Conservation (phyloP, 2,329 filamentous ascomycete species). For the Colletotrichum cereale region DNA sequence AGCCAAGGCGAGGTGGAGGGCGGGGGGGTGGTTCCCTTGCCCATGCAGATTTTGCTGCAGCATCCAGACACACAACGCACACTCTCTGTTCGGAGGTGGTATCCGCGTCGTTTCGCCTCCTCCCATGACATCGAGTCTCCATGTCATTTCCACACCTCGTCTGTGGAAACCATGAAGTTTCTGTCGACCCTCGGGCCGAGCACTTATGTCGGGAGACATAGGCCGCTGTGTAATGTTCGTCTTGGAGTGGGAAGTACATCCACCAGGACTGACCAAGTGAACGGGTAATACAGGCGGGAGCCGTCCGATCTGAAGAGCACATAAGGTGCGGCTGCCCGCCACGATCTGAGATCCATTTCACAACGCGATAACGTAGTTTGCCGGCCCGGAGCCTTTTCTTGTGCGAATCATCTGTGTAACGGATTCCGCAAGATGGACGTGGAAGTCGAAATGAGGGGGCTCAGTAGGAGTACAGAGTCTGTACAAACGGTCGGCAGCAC, state of each 20-base stretch:
- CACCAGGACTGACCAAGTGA: slow-evolving; percentile 1
- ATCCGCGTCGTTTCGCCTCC: slow-evolving; percentile 19
- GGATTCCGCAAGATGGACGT: neutral
- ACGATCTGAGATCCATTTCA: slow-evolving; percentile 34
- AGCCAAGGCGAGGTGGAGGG: neutral
- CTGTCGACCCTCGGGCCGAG: slow-evolving; percentile 13
- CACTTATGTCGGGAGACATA: slow-evolving; percentile 1
- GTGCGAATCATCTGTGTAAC: neutral
- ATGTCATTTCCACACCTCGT: slow-evolving; percentile 11
- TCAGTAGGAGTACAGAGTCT: slow-evolving; percentile 4
- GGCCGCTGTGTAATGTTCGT: neutral
- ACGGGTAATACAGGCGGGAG: slow-evolving; percentile 17
- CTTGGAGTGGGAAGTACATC: neutral
- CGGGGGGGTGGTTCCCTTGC: slow-evolving; percentile 6
- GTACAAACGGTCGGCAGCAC: slow-evolving; percentile 28
- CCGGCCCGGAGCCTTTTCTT: slow-evolving; percentile 1
- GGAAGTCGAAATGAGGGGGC: slow-evolving; percentile 16
- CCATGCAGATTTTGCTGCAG: slow-evolving; percentile 18
- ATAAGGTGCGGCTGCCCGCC: slow-evolving; percentile 24
- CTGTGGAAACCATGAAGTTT: slow-evolving; percentile 10
- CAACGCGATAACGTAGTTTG: slow-evolving; percentile 9
- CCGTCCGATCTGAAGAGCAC: slow-evolving; percentile 26
- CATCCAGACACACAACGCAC: slow-evolving; percentile 1
- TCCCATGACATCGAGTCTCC: slow-evolving; percentile 26
- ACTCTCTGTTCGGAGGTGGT: slow-evolving; percentile 15